Evolutionary conservation across 2,329 filamentous ascomycete species (phyloP).

Genomic region (Dactylonectria macrodidyma): DNA sequence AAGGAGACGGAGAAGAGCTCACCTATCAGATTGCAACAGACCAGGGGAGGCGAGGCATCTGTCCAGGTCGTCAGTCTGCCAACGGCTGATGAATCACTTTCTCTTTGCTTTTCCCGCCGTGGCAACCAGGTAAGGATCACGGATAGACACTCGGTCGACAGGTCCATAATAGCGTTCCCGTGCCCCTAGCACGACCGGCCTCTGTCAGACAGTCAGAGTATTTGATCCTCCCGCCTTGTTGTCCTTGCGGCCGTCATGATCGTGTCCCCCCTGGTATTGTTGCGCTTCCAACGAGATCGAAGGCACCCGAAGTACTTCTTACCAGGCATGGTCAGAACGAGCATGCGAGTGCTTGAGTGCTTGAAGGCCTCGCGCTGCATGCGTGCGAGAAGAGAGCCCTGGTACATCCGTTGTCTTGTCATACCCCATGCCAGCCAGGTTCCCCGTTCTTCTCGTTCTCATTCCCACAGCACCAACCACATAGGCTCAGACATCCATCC

Average conservation of each 20-base stretch:
- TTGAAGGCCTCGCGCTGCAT: slow-evolving; percentile 28
- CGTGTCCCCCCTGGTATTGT: slow-evolving; percentile 16
- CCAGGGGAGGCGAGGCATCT: slow-evolving; percentile 33
- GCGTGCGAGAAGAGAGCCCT: slow-evolving; percentile 29
- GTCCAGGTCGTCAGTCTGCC: slow-evolving; percentile 31
- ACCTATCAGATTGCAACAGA: slow-evolving; percentile 41
- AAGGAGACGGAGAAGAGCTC: slow-evolving; percentile 18
- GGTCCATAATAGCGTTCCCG: slow-evolving; percentile 40
- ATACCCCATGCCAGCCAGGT: slow-evolving; percentile 42
- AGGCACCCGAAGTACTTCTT: neutral
- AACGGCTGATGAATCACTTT: slow-evolving; percentile 44
- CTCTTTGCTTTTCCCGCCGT: slow-evolving; percentile 40
- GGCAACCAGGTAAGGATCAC: slow-evolving; percentile 43
- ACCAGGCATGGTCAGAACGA: slow-evolving; percentile 12
- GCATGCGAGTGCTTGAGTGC: slow-evolving; percentile 16
- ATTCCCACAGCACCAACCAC: slow-evolving; percentile 36
- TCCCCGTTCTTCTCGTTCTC: slow-evolving; percentile 43
- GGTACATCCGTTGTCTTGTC: slow-evolving; percentile 41
- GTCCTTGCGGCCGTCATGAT: slow-evolving; percentile 18
- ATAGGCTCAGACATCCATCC: slow-evolving; percentile 36
- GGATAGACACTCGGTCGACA: slow-evolving; percentile 41
- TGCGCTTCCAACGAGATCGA: slow-evolving; percentile 32
- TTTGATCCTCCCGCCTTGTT: slow-evolving; percentile 21
- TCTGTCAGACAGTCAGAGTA: slow-evolving; percentile 32
- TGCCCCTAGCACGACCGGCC: slow-evolving; percentile 42